Base-by-base conservation (phyloP, 148 eudicot species). In the Vaccinium corymbosum region DNA sequence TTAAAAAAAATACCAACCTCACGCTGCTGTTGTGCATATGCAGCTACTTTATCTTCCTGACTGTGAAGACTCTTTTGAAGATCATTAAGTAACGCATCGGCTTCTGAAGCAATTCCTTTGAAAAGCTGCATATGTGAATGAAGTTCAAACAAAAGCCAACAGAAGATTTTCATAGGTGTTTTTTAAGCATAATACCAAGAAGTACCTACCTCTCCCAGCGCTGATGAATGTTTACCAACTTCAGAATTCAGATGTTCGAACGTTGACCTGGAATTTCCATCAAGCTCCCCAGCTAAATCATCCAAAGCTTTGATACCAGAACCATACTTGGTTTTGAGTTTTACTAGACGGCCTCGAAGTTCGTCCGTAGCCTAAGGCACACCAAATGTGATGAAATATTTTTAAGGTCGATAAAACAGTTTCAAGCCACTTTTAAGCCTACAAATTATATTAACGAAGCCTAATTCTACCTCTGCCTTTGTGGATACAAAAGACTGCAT, bases 401-500 rank as follows among this genome's bases (percentile, higher is more conserved):
- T 56, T 74, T 56, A 17, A 75, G 57, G 25, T 59, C 2, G 49
- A 46, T 70, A 62, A 46, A 84, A 7, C 17, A 27, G 8, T 29
- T 11, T 80, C 9, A 42, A 79, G 71, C 64, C 22, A 27, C 19
- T 22, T n/a, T n/a, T 17, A 76, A 66, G 13, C 7, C 17, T 51
- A 68, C 19, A 68, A 29, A 27, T 51, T 38, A 51, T 68, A 48
- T 13, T 16, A 20, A 27, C 20, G 1, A 27, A 38, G 72, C 29
- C 19, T 86, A 46, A 77, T 27, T 56, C 42, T 91, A 93, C 99
- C 97, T 94, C 93, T 84, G 93, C 88, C 90, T 97, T 97, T n/a
- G 93, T 95, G 72, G 96, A 93, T 77, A 97, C 96, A 90, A 97
- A 97, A 56, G 94, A 92, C 84, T 97, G 94, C 98, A 97, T 95